Base-by-base conservation (phyloP, 2,329 filamentous ascomycete species). In the Ophiocordyceps camponoti-floridani region DNA sequence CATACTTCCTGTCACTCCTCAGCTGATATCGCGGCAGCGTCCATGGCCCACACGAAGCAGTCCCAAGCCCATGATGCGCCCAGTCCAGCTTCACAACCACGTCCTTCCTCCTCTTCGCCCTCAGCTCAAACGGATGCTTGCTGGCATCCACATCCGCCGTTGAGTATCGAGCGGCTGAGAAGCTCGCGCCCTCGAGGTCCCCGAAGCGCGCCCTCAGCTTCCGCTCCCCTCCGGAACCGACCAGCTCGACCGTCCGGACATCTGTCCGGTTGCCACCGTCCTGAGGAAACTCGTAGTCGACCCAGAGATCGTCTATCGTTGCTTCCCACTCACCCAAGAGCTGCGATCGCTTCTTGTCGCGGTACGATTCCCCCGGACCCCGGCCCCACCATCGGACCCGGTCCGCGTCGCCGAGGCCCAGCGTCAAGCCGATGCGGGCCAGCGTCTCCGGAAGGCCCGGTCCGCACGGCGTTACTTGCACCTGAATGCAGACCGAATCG, bases 231-330 rank as follows among this genome's bases (percentile, higher is more conserved):
- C 53, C 54, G 16, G 26, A 19, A n/a, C 54, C 58, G 7, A 54
- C 54, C 45, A 74, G 63, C 55, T 68, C 64, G 4, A 82, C 66
- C 72, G 75, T 81, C 2, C 73, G 64, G 1, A 73, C 72, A 51
- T 82, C 78, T 0, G 72, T 77, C 16, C 75, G 65, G 55, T 83
- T 83, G 0, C 76, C 75, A 30, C 66, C 68, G 47, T 84, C 80
- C 56, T 84, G 80, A 0, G 79, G 80, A 45, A 74, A 77, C 50
- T 84, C 79, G 53, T 82, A 83, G 40, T 72, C 66, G 1, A 71
- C 65, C 56, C 70, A 74, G 0, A 84, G 61, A 1, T 68, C 63
- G 42, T 73, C 68, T 2, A 77, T 60, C 1, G 51, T 51, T 11
- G 56, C 51, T 2, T 62, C 62, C 60, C 67, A 77, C 43, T 68